Conservation (phyloP, 2,329 filamentous ascomycete genomes). For the Trichoderma afroharzianum region DNA sequence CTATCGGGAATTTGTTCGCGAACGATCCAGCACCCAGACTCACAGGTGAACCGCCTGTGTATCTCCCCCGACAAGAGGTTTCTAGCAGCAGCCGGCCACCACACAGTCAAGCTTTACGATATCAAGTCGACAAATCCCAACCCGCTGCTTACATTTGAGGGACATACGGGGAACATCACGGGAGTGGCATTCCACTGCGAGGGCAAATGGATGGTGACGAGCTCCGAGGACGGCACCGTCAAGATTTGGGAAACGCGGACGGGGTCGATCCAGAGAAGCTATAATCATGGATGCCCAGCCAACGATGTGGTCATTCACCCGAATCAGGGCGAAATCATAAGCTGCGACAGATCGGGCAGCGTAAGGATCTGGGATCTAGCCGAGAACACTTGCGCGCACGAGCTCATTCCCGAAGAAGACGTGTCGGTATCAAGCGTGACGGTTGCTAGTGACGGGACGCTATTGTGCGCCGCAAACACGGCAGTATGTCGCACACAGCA, state of each 20-base stretch:
- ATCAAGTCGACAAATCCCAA: slow-evolving; percentile 98
- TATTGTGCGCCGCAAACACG: slow-evolving; percentile 92
- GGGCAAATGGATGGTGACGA: slow-evolving; percentile 99
- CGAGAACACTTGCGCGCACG: slow-evolving; percentile 94
- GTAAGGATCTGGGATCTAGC: slow-evolving; percentile 95
- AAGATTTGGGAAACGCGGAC: slow-evolving; percentile 95
- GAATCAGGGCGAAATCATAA: slow-evolving; percentile 97
- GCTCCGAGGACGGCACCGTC: slow-evolving; percentile 91
- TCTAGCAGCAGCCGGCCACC: slow-evolving; percentile 73
- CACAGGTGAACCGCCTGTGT: slow-evolving; percentile 95
- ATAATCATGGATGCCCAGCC: slow-evolving; percentile 81
- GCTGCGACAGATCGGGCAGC: slow-evolving; percentile 87
- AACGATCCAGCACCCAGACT: slow-evolving; percentile 96
- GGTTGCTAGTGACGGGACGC: slow-evolving; percentile 87
- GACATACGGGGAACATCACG: slow-evolving; percentile 92
- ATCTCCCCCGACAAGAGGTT: slow-evolving; percentile 98
- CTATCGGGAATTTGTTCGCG: slow-evolving; percentile 96
- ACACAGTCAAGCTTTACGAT: slow-evolving; percentile 95
- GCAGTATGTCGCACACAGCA: slow-evolving; percentile 50
- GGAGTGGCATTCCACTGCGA: slow-evolving; percentile 98
- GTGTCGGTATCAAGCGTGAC: slow-evolving; percentile 92
- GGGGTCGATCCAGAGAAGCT: slow-evolving; percentile 85
- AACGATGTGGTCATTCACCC: slow-evolving; percentile 99
- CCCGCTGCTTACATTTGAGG: slow-evolving; percentile 88
- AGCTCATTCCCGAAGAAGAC: slow-evolving; percentile 94